A percentile compares a stretch with the other conserved stretches of the same genome.
phyloP scores from a whole-genome alignment of 2,329 filamentous ascomycete species.

The Aspergillus fumigatiaffinis region DNA sequence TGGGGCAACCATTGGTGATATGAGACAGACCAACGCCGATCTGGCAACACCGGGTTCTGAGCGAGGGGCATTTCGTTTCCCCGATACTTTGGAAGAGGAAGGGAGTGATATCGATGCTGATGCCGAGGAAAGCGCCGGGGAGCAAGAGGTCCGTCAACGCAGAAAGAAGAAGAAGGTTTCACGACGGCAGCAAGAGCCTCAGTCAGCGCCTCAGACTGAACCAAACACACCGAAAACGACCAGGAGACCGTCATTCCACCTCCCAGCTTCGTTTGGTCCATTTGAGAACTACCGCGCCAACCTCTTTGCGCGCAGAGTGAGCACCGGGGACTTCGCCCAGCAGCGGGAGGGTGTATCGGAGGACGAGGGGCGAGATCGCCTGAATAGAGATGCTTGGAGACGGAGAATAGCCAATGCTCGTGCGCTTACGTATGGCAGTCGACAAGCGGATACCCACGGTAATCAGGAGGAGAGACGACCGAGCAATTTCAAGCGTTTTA shows the following conservation, averaged over 20 bases:
- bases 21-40: constrained; percentile 35
- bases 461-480: constrained; percentile 51
- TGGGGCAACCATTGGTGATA: constrained; percentile 42
- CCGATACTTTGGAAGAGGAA: constrained; percentile 53
- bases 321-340: constrained; percentile 59
- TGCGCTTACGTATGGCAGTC: constrained; percentile 46
- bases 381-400: constrained; percentile 55
- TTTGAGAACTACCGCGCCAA: constrained; percentile 44
- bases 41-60: constrained; percentile 47
- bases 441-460: constrained; percentile 49
- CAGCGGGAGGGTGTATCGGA: constrained; percentile 67
- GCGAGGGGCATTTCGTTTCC: constrained; percentile 48
- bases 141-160: constrained; percentile 53
- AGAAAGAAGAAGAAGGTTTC: constrained; percentile 55
- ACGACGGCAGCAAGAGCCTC: constrained; percentile 48
- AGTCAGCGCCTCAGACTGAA: constrained; percentile 56
- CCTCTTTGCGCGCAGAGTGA: constrained; percentile 61
- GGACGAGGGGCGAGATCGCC: constrained; percentile 65
- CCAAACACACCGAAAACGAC: constrained; percentile 62
- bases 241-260: constrained; percentile 36
- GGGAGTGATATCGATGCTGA: constrained; percentile 73
- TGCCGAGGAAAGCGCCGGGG: constrained; percentile 81
- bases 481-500: constrained; percentile 63
- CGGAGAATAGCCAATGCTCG: constrained; percentile 50
- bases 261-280: constrained; percentile 45